Percentiles rank a stretch among this genome's conserved stretches.
Conservation (phyloP, 1,139 yeast species). For the Casaregolazyma lundiana region DNA sequence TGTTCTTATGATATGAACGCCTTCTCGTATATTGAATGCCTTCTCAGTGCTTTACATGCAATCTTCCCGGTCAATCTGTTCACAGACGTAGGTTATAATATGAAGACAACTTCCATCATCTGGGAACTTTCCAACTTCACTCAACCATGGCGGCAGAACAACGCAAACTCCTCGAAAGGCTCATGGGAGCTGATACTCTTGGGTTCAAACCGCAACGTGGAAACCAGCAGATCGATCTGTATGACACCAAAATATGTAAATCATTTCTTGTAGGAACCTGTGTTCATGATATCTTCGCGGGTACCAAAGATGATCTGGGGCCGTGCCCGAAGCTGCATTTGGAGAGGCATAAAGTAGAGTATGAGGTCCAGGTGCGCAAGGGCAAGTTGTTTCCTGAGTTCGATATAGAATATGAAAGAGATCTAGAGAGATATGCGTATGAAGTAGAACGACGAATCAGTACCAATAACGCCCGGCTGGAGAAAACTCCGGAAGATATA, state of each 20-base stretch:
- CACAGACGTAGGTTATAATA: neutral
- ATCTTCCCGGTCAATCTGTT: too few species aligned
- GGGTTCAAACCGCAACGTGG: slow-evolving; percentile 11
- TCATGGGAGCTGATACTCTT: slow-evolving; percentile 58
- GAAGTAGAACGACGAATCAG: slow-evolving; percentile 68
- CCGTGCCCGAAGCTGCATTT: slow-evolving; percentile 73
- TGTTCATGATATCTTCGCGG: slow-evolving; percentile 77
- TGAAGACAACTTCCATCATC: neutral
- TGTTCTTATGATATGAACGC: too few species aligned
- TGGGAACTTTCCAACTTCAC: neutral
- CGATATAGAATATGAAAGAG: slow-evolving; percentile 60
- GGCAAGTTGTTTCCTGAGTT: slow-evolving; percentile 63
- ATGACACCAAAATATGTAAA: slow-evolving; percentile 70
- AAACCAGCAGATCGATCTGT: slow-evolving; percentile 35
- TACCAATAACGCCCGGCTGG: slow-evolving; percentile 61
- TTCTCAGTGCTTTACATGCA: too few species aligned
- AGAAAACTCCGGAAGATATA: slow-evolving; percentile 74
- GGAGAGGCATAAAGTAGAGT: slow-evolving; percentile 71
- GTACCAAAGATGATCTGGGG: slow-evolving; percentile 82
- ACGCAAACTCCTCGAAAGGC: slow-evolving; percentile 67
- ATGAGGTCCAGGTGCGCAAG: slow-evolving; percentile 51
- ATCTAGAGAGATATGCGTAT: slow-evolving; percentile 49
- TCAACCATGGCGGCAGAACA: slow-evolving; percentile 54
- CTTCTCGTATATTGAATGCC: too few species aligned
- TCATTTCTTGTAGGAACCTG: slow-evolving; percentile 82